These are phyloP conservation scores for Microcyclospora tardicrescens DNA, from an alignment of 2,329 filamentous ascomycete species.

Conservation along the genomic window DNA sequence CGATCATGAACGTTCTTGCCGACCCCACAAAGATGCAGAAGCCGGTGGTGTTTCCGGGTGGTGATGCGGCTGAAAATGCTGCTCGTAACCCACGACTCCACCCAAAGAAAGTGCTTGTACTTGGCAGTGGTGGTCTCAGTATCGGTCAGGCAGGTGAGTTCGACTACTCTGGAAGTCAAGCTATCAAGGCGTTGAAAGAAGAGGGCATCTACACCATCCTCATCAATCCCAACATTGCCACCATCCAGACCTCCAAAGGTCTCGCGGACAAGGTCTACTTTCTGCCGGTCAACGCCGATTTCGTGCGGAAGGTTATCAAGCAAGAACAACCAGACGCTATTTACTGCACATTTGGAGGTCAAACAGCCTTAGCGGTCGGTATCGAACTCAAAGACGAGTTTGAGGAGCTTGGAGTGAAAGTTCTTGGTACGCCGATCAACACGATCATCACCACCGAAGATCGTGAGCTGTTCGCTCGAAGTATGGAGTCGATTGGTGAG, in stretches of 20 bases:
- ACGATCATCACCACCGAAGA: conserved; percentile 99
- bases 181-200: conserved; percentile 95
- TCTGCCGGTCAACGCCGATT: conserved; percentile 89
- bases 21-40: conserved; percentile 54
- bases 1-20: conserved; percentile 59
- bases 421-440: conserved; percentile 90
- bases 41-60: conserved; percentile 78
- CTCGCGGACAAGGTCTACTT: conserved; percentile 98
- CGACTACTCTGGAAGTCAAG: conserved; percentile 95
- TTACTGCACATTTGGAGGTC: conserved; percentile 94
- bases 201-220: conserved; percentile 96
- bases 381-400: conserved; percentile 98
- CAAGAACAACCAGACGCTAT: conserved; percentile 93
- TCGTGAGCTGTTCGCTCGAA: conserved; percentile 89
- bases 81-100: conserved; percentile 62
- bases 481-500: conserved; percentile 96
- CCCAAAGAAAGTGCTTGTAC: conserved; percentile 87
- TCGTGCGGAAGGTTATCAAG: conserved; percentile 93
- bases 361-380: conserved; percentile 91
- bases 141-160: conserved; percentile 98
- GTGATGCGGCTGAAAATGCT: conserved; percentile 65
- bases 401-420: conserved; percentile 78
- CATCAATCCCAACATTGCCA: conserved; percentile 98
- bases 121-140: conserved; percentile 87
- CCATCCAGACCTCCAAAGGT: conserved; percentile 95